A percentile compares a stretch with the other conserved stretches of the same genome.
Conservation (phyloP, 345 rosid species). For the Carallia brachiata region DNA sequence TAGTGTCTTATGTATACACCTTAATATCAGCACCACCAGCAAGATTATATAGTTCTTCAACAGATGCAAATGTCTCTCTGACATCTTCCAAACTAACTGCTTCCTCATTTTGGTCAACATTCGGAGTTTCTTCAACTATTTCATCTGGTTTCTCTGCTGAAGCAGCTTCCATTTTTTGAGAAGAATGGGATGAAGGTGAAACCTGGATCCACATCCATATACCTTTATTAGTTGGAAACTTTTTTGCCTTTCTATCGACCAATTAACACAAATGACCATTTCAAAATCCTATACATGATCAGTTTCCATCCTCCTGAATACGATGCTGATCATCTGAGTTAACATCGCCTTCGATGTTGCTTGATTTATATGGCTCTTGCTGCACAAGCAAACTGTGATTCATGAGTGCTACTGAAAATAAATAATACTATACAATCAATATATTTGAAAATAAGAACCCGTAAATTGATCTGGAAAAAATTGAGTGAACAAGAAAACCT, state of each 20-base stretch:
- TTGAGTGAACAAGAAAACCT: slow-evolving; percentile 42
- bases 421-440: neutral
- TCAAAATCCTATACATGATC: slow-evolving; percentile 56
- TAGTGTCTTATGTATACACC: slow-evolving; percentile 37
- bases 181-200: slow-evolving; percentile 47
- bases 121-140: slow-evolving; percentile 48
- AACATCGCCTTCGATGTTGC: slow-evolving; percentile 98
- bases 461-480: too few species aligned
- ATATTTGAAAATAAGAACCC: neutral
- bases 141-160: slow-evolving; percentile 44
- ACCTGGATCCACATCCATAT: slow-evolving; percentile 44
- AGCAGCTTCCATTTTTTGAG: slow-evolving; percentile 46
- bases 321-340: slow-evolving; percentile 96
- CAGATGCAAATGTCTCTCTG: slow-evolving; percentile 73
- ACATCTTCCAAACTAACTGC: slow-evolving; percentile 74
- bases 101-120: slow-evolving; percentile 54
- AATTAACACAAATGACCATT: slow-evolving; percentile 8
- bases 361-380: slow-evolving; percentile 98
- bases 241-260: neutral
- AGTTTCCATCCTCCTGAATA: slow-evolving; percentile 93
- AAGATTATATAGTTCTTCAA: slow-evolving; percentile 93
- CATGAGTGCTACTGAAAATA: too few species aligned
- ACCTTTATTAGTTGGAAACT: neutral
- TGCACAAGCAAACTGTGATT: slow-evolving; percentile 31
- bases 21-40: slow-evolving; percentile 98